Evolutionary conservation across 1,139 yeast species (phyloP), one percentile per base, ranked within the genome.

Genomic region (Candida glucosophila): DNA sequence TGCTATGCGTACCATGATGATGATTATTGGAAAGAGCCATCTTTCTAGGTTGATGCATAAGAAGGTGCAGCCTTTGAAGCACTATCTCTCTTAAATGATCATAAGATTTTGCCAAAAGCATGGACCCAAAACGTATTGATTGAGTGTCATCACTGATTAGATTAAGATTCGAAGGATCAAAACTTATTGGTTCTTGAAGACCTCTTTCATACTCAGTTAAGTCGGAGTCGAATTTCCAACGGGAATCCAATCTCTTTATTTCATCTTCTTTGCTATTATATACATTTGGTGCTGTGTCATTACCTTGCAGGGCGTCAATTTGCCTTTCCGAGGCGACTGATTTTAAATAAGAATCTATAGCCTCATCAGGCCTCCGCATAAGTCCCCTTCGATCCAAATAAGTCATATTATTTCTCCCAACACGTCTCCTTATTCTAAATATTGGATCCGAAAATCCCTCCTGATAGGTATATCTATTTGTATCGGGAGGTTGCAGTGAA

Each of bases 111-210:
- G 92, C 76, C 24, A 86, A 62, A 22, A 88, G 55, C 95, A 86
- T 85, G 4, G 94, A 76, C 5, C 96, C 95, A 52, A 88, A 86
- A 34, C 96, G 64, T 19, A 88, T 82, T 1, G 82, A 77, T 52
- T 86, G 96, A 0, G 96, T 86, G 29, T 78, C 92, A 30, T 79
- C 81, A 12, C 88, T 74, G 26, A 86, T 83, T 35, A 82, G 80
- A 44, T 86, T 88, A 41, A 86, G 63, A 31, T 73, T 67, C 0
- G 77, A 68, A 2, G 78, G 78, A 44, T 71, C 77, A 29, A 88
- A 67, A 34, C 79, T 67, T 35, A 78, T 69, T 27, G 78, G 78
- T 27, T 62, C 62, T 35, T 53, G 46, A 15, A 58, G 41, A 19
- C 75, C 78, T 33, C 55, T 58, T 19, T 65, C 64, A 33, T 55